Conservation (phyloP, 306 rosid genomes). For the Vigna mungo region DNA sequence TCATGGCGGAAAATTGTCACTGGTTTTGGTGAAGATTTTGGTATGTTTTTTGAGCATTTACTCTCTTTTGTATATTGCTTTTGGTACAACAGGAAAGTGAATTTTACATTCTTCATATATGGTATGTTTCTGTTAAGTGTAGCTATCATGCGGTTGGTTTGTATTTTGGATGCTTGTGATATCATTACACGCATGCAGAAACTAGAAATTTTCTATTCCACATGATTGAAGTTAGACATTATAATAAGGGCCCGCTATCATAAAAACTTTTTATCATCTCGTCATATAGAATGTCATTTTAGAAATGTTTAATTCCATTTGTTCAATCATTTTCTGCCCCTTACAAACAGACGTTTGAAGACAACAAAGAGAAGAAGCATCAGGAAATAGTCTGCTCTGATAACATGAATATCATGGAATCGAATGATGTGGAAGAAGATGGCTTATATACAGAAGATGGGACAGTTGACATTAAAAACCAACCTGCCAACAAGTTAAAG, state of each 20-base stretch:
- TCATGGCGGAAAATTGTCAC: neutral
- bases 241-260: too few species aligned
- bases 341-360: conserved; percentile 2
- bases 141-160: conserved; percentile 16
- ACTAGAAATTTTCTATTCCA: neutral
- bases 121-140: neutral
- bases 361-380: neutral
- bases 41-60: neutral
- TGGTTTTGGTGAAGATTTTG: neutral
- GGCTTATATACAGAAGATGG: conserved; percentile 69
- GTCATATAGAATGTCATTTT: neutral
- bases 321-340: conserved; percentile 21
- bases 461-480: conserved; percentile 57
- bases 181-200: conserved; percentile 31
- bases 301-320: neutral
- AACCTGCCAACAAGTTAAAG: conserved; percentile 67
- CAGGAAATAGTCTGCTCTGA: neutral
- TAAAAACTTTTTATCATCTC: neutral
- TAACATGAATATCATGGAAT: conserved; percentile 50
- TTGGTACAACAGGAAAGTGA: conserved; percentile 27
- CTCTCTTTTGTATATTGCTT: neutral
- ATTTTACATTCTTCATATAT: conserved; percentile 7
- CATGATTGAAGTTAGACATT: conserved; percentile 24
- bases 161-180: neutral
- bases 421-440: conserved; percentile 54